These are phyloP conservation scores for Graphiopsis chlorocephala DNA, from an alignment of 2,329 filamentous ascomycete genomes.

Conservation along the genomic window DNA sequence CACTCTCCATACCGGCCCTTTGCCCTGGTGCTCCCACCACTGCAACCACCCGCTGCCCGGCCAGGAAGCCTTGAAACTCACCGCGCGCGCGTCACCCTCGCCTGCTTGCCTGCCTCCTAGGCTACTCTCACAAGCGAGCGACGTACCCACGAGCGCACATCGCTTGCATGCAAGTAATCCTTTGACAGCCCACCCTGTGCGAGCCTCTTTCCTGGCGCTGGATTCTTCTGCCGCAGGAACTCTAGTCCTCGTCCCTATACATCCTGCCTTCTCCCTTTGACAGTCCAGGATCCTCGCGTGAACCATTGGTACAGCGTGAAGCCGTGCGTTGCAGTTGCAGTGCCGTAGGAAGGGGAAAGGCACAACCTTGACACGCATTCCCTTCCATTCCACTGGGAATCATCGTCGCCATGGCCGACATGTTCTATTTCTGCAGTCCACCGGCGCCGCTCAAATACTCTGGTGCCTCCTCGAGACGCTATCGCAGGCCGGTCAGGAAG, in stretches of 20 bases:
- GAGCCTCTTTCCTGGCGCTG: slow-evolving; percentile 5
- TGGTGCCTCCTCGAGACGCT: slow-evolving; percentile 18
- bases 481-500: slow-evolving; percentile 18
- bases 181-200: slow-evolving; percentile 16
- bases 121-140: not conserved
- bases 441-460: slow-evolving; percentile 17
- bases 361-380: not conserved
- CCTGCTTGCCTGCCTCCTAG: not conserved
- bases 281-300: slow-evolving; percentile 1
- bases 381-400: not conserved
- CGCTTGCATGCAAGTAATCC: slow-evolving; percentile 16
- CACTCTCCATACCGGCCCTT: not conserved
- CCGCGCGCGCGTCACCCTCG: not conserved
- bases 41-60: not conserved
- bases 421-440: slow-evolving; percentile 30
- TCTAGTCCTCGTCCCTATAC: not conserved
- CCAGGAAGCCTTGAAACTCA: slow-evolving; percentile 4
- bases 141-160: slow-evolving; percentile 6
- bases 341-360: slow-evolving; percentile 2
- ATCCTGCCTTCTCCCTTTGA: slow-evolving; percentile 1
- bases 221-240: slow-evolving; percentile 2
- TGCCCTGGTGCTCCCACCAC: not conserved
- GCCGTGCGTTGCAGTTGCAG: slow-evolving; percentile 3
- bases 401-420: slow-evolving; percentile 20
- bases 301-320: slow-evolving; percentile 11